Base-by-base conservation (phyloP, 2,329 filamentous ascomycete genomes). In the Botrytis sinoallii region DNA sequence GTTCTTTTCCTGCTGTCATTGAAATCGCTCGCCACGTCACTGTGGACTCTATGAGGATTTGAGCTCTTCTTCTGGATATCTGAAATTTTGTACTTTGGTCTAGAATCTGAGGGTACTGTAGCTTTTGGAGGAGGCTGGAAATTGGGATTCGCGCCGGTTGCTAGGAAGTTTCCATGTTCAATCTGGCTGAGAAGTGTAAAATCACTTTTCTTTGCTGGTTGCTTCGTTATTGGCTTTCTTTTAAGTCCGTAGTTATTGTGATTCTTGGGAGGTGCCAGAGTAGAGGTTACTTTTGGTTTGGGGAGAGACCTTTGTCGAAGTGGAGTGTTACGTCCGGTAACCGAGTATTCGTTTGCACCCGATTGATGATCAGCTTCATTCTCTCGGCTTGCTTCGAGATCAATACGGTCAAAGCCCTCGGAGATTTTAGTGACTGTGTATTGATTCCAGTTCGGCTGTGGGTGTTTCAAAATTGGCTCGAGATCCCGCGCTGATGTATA, bases 391-490 rank as follows among this genome's bases (percentile, higher is more conserved):
- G 2, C 16, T 29, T 63, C 10, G 3, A 20, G 5, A 12, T 42
- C 1, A 14, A 63, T n/a, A 18, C 40, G n/a, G n/a, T 5, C 25
- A 42, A 42, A 10, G 0, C 4, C 25, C 8, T 18, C 6, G 4
- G 25, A 29, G 14, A 63, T 20, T 14, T n/a, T 1, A 7, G 38
- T 16, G 25, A 7, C 16, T 63, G 16, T 63, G n/a, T 42, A 4
- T 6, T 10, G 3, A 1, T 10, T 9, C 14, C 3, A 1, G 14
- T n/a, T 4, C 12, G 60, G 60, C 25, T 29, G 18, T 29, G 60
- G 60, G 1, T 42, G 22, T 8, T 2, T 0, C 60, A 63, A 2
- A 42, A 1, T 0, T n/a, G 5, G 25, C 12, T 0, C 20, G 22
- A 1, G 20, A 1, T 25, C 46, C 20, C 8, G 9, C 10, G 20